These are phyloP conservation scores for Nannochloropsis oceanica DNA, from an alignment of 108 stramenopile species.

Conservation along the genomic window DNA sequence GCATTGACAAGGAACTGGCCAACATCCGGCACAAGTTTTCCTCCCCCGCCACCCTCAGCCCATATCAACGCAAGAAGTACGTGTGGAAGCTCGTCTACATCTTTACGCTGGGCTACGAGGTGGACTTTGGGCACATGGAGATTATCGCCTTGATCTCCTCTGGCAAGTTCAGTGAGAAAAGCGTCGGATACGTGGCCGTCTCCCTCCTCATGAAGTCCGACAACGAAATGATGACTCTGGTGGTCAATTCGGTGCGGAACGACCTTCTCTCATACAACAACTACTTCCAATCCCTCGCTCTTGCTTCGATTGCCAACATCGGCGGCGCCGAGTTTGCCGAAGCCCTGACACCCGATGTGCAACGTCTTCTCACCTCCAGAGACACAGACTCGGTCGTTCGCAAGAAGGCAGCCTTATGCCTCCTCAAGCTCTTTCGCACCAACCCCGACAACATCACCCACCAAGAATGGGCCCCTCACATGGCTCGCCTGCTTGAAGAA, in stretches of 20 bases:
- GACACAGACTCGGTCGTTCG: conserved; percentile 66
- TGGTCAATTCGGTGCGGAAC: conserved; percentile 41
- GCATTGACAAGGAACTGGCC: conserved; percentile 91
- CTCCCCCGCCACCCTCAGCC: conserved; percentile 52
- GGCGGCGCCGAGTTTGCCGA: conserved; percentile 59
- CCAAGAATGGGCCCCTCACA: conserved; percentile 63
- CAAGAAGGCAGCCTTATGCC: conserved; percentile 86
- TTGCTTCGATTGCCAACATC: conserved; percentile 63
- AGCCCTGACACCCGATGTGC: conserved; percentile 67
- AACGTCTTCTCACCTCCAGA: conserved; percentile 57
- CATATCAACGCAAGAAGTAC: conserved; percentile 92
- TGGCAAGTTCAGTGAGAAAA: conserved; percentile 76
- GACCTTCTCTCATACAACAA: conserved; percentile 23
- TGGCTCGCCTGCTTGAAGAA: conserved; percentile 68
- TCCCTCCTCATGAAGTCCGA: conserved; percentile 62
- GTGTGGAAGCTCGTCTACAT: conserved; percentile 99
- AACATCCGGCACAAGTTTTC: conserved; percentile 96
- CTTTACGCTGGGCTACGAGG: conserved; percentile 93
- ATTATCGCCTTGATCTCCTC: conserved; percentile 69
- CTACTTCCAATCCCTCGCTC: conserved; percentile 38
- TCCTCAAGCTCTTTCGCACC: conserved; percentile 66
- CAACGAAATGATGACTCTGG: conserved; percentile 51
- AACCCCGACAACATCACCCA: conserved; percentile 65
- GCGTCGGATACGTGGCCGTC: conserved; percentile 86
- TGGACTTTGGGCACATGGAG: conserved; percentile 92